A percentile compares a stretch with the other conserved stretches of the same genome.
These are phyloP conservation scores for Cryptococcus maquisensis DNA, from an alignment of 1,284 basidiomycete genomes.

Conservation along the genomic window DNA sequence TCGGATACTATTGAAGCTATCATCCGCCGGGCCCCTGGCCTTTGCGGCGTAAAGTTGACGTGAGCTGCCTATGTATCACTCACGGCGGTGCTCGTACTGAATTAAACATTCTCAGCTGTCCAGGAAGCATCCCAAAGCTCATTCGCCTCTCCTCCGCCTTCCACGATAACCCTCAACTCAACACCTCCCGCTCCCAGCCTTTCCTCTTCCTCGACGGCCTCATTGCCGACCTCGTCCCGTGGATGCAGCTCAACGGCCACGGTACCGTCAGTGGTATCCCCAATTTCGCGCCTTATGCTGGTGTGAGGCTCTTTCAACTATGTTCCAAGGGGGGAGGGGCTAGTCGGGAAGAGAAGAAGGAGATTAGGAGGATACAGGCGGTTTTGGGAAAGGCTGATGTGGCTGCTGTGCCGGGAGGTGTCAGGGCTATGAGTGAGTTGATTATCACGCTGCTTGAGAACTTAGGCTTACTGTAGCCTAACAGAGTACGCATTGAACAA, in stretches of 20 bases:
- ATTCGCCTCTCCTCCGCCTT: background rate
- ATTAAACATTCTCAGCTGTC: background rate
- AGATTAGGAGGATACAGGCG: background rate
- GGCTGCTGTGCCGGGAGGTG: conserved; percentile 1
- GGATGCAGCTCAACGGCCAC: background rate
- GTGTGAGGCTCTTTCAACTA: background rate
- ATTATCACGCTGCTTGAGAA: background rate
- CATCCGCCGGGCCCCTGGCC: conserved; percentile 55
- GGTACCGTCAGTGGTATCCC: conserved; percentile 5
- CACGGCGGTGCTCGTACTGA: background rate
- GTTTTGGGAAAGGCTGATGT: background rate
- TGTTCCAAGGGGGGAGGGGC: background rate
- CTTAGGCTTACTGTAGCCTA: background rate
- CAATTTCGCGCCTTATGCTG: conserved; percentile 1
- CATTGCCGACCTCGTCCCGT: conserved; percentile 1
- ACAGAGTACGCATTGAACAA: background rate
- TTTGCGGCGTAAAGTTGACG: conserved; percentile 79
- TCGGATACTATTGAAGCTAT: conserved; percentile 78
- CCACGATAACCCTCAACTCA: background rate
- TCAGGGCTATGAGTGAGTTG: background rate
- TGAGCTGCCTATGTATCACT: conserved; percentile 49
- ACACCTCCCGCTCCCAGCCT: background rate
- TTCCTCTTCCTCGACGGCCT: conserved; percentile 5
- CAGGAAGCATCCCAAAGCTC: conserved; percentile 2
- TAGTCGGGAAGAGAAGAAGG: background rate